Base-by-base conservation (phyloP, 2,329 filamentous ascomycete species). In the Neurospora sp. region DNA sequence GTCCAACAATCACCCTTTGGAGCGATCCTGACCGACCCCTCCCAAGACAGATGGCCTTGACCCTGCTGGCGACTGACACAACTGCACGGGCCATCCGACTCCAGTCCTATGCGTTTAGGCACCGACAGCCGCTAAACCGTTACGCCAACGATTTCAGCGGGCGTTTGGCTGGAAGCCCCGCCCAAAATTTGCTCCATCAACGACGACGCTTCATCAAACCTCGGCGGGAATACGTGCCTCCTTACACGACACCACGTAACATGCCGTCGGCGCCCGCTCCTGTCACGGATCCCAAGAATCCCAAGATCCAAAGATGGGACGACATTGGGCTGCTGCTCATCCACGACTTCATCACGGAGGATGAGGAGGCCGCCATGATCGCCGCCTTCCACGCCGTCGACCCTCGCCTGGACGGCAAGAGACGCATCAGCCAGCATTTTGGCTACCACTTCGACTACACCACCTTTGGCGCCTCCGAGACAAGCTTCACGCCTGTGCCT, bases 391-490 rank as follows among this genome's bases (percentile, higher is more conserved):
- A 76, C 65, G 69, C 69, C 19, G 69, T 52, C 11, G 68, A 72
- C 41, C 70, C 70, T 2, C 68, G 52, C 28, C 28, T 68, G 12
- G 65, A 71, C 19, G 40, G 62, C 68, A 72, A 70, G 38, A 72
- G 69, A 36, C 71, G 75, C 5, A 70, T 76, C 43, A 74, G 73
- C 66, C 74, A 75, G 40, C 75, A 76, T 28, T 75, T 73, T 46
- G 75, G 75, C 67, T 67, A 75, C 68, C 72, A 73, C 67, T 74
- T 74, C 40, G 70, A 72, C 68, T 73, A 76, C 71, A 75, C 74
- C 66, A 76, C 75, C 40, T 76, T 76, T 67, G 74, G 73, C 67
- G 74, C 73, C 19, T 74, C 74, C 1, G 68, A 70, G 2, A 69
- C 73, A 2, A 39, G 57, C 23, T 72, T 73, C 62, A 74, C 74